A percentile compares a stretch with the other conserved stretches of the same genome.
Evolutionary conservation across 371 early-diverging fungal genomes (phyloP).

Genomic region (Polyrhizophydium stewartii): DNA sequence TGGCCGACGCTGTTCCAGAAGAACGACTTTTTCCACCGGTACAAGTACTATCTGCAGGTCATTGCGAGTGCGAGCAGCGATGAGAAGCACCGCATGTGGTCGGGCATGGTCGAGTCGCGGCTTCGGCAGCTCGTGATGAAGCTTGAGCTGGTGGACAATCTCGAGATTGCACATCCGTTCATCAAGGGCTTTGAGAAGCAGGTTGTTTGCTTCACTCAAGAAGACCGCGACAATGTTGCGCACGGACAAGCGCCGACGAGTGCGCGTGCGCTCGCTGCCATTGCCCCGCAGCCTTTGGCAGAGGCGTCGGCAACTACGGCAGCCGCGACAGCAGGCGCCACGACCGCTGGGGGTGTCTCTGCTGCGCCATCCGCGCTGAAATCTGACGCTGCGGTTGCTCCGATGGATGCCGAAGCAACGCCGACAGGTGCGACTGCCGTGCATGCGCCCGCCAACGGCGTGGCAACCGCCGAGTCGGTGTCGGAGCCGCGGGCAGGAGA

Average conservation of each 20-base stretch:
- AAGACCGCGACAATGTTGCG: constrained; percentile 61
- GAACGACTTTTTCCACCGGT: constrained; percentile 86
- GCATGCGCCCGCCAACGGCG: background rate
- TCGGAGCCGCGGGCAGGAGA: background rate
- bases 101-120: constrained; percentile 92
- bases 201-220: constrained; percentile 54
- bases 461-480: background rate
- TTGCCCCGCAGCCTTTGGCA: background rate
- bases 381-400: background rate
- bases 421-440: background rate
- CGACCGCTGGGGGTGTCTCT: background rate
- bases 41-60: constrained; percentile 91
- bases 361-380: no score
- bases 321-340: background rate
- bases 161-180: constrained; percentile 86
- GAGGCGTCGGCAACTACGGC: background rate
- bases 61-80: constrained; percentile 69
- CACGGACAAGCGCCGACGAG: constrained; percentile 51
- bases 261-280: background rate
- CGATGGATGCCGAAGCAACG: background rate
- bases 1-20: constrained; percentile 82
- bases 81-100: constrained; percentile 75
- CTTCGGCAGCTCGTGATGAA: constrained; percentile 87
- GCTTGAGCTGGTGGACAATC: constrained; percentile 77
- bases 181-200: constrained; percentile 80